Evolutionary conservation across 1,284 basidiomycete species (phyloP), one percentile per base, ranked within the genome.

Genomic region (Farysia itapuensis): DNA sequence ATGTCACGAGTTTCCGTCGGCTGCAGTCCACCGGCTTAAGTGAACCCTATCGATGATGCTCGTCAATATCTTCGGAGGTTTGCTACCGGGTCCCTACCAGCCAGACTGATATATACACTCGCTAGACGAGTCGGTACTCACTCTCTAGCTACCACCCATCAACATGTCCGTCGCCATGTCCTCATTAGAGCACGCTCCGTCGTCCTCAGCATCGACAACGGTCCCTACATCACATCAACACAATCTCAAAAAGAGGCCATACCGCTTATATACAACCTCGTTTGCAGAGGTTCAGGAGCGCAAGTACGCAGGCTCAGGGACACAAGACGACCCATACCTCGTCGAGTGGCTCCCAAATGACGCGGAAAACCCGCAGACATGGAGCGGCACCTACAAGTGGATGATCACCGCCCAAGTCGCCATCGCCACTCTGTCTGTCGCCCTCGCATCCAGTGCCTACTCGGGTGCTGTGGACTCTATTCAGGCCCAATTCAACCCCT

Each of bases 281-380:
- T 80, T 78, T 37, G 59, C 69, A 32, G 40, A 63, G 2, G 79
- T 80, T 43, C 35, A 79, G 22, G 44, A 58, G 12, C 54, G 72
- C 37, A 64, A 65, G 2, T 80, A 79, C 58, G 56, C 45, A 24
- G 79, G 79, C 6, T 51, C 60, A 15, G 79, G 79, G 8, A 79
- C 78, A 4, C 49, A 71, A 4, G 71, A 70, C 11, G 74, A 78
- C 35, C 79, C 79, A 0, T 79, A 70, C 50, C 60, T 79, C 13
- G 70, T 80, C 8, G 52, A 52, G 29, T 72, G 59, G 59, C 49
- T 70, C 1, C 38, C 41, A 4, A 33, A 60, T n/a, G 69, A 71
- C 30, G 18, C 22, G 2, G 69, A 71, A 40, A 65, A 71, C 23
- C 66, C 69, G 5, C 47, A 50, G 37, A 53, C 16, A 4, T 56